Evolutionary conservation across 305 asterid species (phyloP), one percentile per base, ranked within the genome.

Genomic region (Rubia balearica): DNA sequence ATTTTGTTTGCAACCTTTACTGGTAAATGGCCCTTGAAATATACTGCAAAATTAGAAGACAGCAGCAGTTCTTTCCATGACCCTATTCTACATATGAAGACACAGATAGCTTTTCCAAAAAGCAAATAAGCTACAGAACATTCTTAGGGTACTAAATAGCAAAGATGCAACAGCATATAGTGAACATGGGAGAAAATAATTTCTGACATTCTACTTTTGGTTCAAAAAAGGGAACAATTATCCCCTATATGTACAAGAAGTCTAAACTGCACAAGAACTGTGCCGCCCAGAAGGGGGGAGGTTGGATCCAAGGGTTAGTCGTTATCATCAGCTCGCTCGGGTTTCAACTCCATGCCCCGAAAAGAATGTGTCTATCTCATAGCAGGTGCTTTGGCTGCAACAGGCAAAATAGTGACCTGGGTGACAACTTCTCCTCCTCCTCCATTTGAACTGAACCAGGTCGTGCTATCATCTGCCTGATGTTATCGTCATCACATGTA

Each of bases 191-290:
- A 75, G 79, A 80, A 81, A 75, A 76, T 77, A 69, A 71, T 82
- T 78, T 75, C 85, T 78, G 74, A 72, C 76, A 7, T 72, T 73
- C 81, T 60, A 61, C 83, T 76, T 83, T 72, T 53, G 59, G 89
- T 86, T 56, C 77, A 67, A 69, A 21, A 65, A 68, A 70, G 71
- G 68, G 67, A 75, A 70, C 42, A 73, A 74, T 70, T 65, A 78
- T 81, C 77, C 80, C 80, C 85, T 74, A 82, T 87, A 89, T 89
- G 81, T 87, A 89, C 94, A 89, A 82, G 65, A 69, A 79, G n/a
- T 69, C 78, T 62, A 55, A 71, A 81, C 80, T 46, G 78, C 73
- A 16, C 80, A 72, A 61, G 71, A 72, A 72, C 75, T 64, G 78
- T 75, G 70, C 84, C 69, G 80, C 75, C 81, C 82, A 73, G 79